Percentiles rank a stretch among this genome's conserved stretches.
These are phyloP conservation scores for Eucommia ulmoides DNA, from an alignment of 257 asterid species.

Conservation along the genomic window DNA sequence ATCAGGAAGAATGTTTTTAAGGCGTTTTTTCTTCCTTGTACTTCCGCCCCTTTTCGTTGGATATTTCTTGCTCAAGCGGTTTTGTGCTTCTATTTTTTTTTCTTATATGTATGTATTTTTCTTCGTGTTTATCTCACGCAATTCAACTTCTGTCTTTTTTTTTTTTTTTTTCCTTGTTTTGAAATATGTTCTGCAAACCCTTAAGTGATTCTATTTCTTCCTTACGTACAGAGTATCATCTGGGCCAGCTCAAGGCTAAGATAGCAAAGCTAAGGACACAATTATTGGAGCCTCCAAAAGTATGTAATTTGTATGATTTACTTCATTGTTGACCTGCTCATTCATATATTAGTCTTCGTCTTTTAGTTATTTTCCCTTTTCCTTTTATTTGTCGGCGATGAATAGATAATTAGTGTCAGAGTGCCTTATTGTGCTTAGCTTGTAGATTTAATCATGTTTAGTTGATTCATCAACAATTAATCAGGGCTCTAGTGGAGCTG, in stretches of 20 bases:
- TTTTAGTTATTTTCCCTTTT: neutral
- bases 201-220: neutral
- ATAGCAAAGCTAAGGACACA: conserved; percentile 98
- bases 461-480: conserved; percentile 4
- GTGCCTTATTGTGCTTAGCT: no score
- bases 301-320: conserved; percentile 16
- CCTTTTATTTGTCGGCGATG: neutral
- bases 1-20: no score
- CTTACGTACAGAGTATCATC: conserved; percentile 62
- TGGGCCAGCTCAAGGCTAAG: conserved; percentile 99
- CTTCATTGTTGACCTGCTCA: neutral
- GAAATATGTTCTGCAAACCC: neutral
- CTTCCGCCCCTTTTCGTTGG: neutral
- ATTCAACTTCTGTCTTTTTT: neutral
- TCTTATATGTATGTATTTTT: no score
- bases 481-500: conserved; percentile 96
- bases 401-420: no score
- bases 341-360: neutral
- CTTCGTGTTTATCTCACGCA: no score
- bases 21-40: no score
- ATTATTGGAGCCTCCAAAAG: conserved; percentile 96
- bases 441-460: no score
- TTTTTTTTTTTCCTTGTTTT: no score
- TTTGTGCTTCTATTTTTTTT: neutral
- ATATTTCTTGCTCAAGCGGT: neutral